Percentiles rank a stretch among this genome's conserved stretches.
Conservation (phyloP, 257 asterid species). For the Parsonsia alboflavescens region DNA sequence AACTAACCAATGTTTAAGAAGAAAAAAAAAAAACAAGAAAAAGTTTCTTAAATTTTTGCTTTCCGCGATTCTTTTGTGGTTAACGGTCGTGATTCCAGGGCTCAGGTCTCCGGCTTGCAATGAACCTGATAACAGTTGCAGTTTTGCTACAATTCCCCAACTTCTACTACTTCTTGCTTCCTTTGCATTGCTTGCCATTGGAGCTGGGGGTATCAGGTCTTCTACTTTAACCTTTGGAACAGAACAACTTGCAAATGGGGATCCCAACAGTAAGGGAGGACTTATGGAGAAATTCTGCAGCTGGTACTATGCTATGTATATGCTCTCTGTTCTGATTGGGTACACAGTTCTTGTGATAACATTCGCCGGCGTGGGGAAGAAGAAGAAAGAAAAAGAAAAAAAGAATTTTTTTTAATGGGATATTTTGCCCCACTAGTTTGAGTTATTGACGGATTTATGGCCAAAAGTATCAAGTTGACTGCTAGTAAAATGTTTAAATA, state of each 20-base stretch:
- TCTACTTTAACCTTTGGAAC: constrained; percentile 69
- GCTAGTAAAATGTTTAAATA: too few relatives aligned
- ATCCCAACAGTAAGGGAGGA: constrained; percentile 11
- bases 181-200: constrained; percentile 57
- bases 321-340: constrained; percentile 40
- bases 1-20: too few relatives aligned
- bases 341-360: constrained; percentile 55
- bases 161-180: constrained; percentile 34
- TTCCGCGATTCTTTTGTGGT: constrained; percentile 45
- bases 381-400: too few relatives aligned
- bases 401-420: too few relatives aligned
- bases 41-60: too few relatives aligned
- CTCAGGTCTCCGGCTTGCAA: constrained; percentile 56
- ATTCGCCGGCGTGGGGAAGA: too few relatives aligned
- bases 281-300: constrained; percentile 41
- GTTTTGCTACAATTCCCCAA: constrained; percentile 40
- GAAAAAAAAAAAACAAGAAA: too few relatives aligned
- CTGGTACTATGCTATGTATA: constrained; percentile 59
- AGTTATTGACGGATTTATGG: too few relatives aligned
- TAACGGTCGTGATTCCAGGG: constrained; percentile 50
- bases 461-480: too few relatives aligned
- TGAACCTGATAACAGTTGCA: constrained; percentile 26
- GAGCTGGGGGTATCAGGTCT: constrained; percentile 63
- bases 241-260: constrained; percentile 44
- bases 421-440: too few relatives aligned